Conservation (phyloP, 1,139 yeast genomes). For the Eremothecium cymbalariae region DNA sequence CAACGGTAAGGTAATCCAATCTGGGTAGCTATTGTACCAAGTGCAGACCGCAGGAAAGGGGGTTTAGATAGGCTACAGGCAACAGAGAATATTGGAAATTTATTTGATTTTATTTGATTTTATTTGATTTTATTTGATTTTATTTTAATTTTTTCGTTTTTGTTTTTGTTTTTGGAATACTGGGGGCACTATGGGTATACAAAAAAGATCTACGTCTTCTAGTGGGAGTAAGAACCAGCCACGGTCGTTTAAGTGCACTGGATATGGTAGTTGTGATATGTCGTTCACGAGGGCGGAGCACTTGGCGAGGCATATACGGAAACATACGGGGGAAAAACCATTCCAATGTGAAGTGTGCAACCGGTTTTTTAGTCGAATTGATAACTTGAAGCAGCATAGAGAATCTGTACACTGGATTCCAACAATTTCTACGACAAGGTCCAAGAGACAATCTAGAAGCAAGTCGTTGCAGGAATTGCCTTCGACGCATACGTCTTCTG, state of each 20-base stretch:
- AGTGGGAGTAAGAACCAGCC: conserved; percentile 1
- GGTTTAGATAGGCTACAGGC: no score
- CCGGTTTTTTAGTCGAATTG: conserved; percentile 73
- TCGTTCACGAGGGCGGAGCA: conserved; percentile 85
- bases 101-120: no score
- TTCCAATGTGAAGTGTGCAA: conserved; percentile 79
- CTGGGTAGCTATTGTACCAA: no score
- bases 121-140: no score
- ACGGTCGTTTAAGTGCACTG: conserved; percentile 66
- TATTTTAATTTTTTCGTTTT: no score
- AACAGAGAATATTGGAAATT: no score
- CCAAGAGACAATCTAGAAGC: conserved; percentile 1
- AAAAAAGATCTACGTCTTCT: conserved; percentile 2
- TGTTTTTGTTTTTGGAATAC: no score
- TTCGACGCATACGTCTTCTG: not conserved
- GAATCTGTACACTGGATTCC: conserved; percentile 81
- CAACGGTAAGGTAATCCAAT: no score
- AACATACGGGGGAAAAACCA: conserved; percentile 94
- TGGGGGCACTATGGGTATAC: conserved; percentile 2
- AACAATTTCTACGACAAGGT: conserved; percentile 31
- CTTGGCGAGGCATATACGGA: conserved; percentile 82
- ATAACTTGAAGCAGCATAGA: conserved; percentile 84
- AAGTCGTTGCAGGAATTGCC: conserved; percentile 3
- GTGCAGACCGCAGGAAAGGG: no score
- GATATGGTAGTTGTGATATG: conserved; percentile 83